Base-by-base conservation (phyloP, 495 filamentous ascomycete species). In the Pseudevernia furfuracea region DNA sequence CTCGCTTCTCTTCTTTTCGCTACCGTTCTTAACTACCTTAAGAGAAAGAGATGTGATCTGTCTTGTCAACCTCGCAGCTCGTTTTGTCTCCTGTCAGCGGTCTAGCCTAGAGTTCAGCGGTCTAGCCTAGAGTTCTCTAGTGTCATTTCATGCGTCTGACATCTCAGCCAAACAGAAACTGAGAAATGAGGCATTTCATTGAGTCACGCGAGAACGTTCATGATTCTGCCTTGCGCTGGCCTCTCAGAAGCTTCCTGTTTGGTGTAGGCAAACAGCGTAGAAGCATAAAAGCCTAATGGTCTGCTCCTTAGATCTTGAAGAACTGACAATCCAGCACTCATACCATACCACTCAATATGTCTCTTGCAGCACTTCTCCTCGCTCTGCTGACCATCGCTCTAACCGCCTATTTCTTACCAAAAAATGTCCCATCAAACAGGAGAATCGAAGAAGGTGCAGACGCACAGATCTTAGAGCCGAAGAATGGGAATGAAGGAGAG, bases 341-440 rank as follows among this genome's bases (percentile, higher is more conserved):
- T 15, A 7, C 17, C 23, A 21, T 23, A 59, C 19, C 28, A 32
- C 11, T n/a, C 48, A 67, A 25, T 23, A 68, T 68, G 66, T 43
- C 21, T 48, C 48, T 44, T n/a, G n/a, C 52, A 39, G 15, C 44
- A 15, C 30, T 69, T 41, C 38, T 69, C 36, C 37, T 49, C 19
- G 58, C 56, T 59, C 9, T 59, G 32, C 37, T 63, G 41, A 43
- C 58, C n/a, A 67, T 66, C 48, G 23, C 49, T 25, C 23, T 69
- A 36, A 58, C 60, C 57, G 15, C 62, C 38, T 53, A 28, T 21
- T 58, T 60, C 52, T 25, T 56, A 2, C 36, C 34, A 23, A 55
- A 53, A 14, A 61, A 19, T 49, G 15, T 14, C 17, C 60, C 60
- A 11, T 37, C 57, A 21, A 53, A 25, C 8, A 2, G 7, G 32